Conservation (phyloP, 78 protist genomes). For the Speleostelium caveatum region DNA sequence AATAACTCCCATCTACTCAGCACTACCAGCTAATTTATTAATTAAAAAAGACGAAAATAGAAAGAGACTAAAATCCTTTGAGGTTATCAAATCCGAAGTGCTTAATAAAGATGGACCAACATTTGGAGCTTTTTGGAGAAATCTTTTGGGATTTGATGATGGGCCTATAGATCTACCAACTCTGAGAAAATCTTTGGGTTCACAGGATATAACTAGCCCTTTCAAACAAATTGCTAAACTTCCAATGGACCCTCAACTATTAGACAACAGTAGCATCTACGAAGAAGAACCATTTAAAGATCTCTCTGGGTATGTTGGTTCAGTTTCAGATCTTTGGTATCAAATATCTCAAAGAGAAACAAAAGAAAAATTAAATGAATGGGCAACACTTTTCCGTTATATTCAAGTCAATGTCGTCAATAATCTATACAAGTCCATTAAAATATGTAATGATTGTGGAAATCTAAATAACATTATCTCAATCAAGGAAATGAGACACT, state of each 20-base stretch:
- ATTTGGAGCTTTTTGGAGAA: slow-evolving; percentile 25
- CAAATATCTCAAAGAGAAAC: slow-evolving; percentile 52
- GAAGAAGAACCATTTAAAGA: slow-evolving; percentile 64
- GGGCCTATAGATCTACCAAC: background rate
- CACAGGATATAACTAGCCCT: background rate
- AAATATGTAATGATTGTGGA: slow-evolving; percentile 16
- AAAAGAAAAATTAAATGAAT: slow-evolving; percentile 54
- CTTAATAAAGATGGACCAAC: slow-evolving; percentile 28
- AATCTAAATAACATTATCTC: background rate
- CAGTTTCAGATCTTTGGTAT: slow-evolving; percentile 4
- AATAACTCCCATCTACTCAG: background rate
- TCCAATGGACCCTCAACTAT: background rate
- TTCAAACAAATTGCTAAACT: background rate
- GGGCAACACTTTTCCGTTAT: slow-evolving; percentile 31
- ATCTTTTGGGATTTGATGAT: slow-evolving; percentile 34
- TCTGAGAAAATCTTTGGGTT: background rate
- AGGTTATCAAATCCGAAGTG: slow-evolving; percentile 23
- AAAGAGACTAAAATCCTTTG: slow-evolving; percentile 45
- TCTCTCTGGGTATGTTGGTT: background rate
- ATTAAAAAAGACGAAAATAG: slow-evolving; percentile 31
- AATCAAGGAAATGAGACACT: slow-evolving; percentile 31
- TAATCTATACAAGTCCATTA: slow-evolving; percentile 1
- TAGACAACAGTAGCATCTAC: slow-evolving; percentile 15
- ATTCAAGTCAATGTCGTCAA: slow-evolving; percentile 50
- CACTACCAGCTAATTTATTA: slow-evolving; percentile 1